Percentiles rank a stretch among this genome's conserved stretches.
phyloP scores from a whole-genome alignment of 1,139 yeast genomes.

The Saccharomyces hybrid region DNA sequence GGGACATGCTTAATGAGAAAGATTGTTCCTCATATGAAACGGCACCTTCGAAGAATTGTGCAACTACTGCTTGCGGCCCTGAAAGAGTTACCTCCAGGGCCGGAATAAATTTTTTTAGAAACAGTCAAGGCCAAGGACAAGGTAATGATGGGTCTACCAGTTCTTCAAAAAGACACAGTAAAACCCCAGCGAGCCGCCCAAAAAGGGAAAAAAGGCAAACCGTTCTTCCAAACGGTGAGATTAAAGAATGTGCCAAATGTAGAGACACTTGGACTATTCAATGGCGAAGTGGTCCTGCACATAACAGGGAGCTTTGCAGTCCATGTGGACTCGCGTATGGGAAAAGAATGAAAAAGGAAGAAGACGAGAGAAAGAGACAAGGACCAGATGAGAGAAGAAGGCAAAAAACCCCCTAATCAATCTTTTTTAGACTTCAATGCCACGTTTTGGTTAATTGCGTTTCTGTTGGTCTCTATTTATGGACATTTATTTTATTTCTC shows the following conservation, averaged over 20 bases:
- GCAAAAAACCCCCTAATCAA: background rate
- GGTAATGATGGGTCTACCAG: background rate
- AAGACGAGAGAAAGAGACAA: background rate
- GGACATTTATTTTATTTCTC: too few species aligned
- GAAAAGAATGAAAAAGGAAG: background rate
- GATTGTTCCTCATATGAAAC: background rate
- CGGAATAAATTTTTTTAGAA: background rate
- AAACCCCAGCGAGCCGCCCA: background rate
- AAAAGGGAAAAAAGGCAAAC: background rate
- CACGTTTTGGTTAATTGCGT: too few species aligned
- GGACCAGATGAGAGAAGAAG: background rate
- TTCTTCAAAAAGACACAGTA: background rate
- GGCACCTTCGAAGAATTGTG: background rate
- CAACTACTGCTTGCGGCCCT: background rate
- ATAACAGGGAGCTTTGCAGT: background rate
- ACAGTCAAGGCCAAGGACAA: background rate
- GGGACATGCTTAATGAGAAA: background rate
- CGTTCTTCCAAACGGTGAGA: background rate
- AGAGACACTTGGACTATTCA: background rate
- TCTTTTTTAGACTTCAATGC: background rate
- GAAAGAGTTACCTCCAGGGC: background rate
- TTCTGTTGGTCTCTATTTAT: too few species aligned
- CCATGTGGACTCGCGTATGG: constrained; percentile 1
- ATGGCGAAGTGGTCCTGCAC: background rate
- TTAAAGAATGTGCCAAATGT: background rate